phyloP scores from a whole-genome alignment of 192 early-diverging fungal species.

The Backusella luteola region DNA sequence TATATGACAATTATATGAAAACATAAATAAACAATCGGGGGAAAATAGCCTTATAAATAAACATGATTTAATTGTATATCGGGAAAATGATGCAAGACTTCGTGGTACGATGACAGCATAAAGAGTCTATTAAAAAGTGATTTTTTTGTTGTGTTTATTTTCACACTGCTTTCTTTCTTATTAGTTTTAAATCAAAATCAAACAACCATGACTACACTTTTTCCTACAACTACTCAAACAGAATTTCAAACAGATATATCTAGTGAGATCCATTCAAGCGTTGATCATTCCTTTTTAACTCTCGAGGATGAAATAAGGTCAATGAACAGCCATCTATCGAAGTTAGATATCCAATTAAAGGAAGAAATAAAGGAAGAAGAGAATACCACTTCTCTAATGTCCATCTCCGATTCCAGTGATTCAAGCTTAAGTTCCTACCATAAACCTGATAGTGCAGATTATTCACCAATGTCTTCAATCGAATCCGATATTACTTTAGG shows the following conservation, averaged over 20 bases:
- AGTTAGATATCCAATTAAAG: not conserved
- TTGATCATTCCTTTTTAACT: not conserved
- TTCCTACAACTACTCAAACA: not conserved
- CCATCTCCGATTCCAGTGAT: not conserved
- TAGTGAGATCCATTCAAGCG: not conserved
- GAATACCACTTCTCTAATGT: not conserved
- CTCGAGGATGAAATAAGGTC: not conserved
- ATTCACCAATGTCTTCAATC: not conserved
- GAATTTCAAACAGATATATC: not conserved
- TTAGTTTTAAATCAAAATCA: not conserved
- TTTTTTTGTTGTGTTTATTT: not conserved
- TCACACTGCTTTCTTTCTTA: not conserved
- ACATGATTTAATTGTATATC: constrained; percentile 8
- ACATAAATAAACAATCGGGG: not conserved
- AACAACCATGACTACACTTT: not conserved
- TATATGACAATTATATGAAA: not conserved
- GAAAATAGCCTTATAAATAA: not conserved
- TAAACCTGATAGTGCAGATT: not conserved
- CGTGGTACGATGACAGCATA: not conserved
- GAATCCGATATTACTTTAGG: not conserved
- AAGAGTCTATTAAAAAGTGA: not conserved
- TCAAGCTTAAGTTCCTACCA: not conserved
- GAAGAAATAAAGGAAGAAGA: not conserved
- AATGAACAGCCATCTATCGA: not conserved
- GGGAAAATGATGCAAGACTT: not conserved